phyloP scores from a whole-genome alignment of 352 stramenopile species.

The Globisporangium rhizosaccharum region DNA sequence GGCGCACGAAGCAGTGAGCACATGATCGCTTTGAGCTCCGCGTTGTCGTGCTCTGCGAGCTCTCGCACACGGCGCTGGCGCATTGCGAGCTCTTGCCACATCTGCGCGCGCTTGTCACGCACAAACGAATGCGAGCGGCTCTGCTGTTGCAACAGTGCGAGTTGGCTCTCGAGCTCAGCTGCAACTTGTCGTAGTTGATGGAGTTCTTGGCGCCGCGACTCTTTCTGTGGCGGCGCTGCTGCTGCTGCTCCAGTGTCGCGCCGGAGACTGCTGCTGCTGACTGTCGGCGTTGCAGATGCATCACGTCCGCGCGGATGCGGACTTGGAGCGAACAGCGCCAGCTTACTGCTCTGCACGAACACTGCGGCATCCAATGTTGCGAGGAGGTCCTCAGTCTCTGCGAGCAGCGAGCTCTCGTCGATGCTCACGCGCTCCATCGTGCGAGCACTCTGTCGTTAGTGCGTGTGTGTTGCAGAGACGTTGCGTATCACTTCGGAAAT shows the following conservation, averaged over 20 bases:
- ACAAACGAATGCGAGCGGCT: not conserved
- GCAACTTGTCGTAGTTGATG: conserved; percentile 1
- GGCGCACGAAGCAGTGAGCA: not conserved
- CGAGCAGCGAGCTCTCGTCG: conserved; percentile 13
- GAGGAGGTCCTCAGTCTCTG: conserved; percentile 9
- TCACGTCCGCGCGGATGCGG: too few relatives aligned
- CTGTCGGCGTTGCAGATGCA: too few relatives aligned
- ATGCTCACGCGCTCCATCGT: not conserved
- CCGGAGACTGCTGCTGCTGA: not conserved
- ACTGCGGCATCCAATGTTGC: conserved; percentile 3
- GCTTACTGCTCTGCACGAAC: not conserved
- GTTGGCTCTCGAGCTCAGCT: conserved; percentile 1
- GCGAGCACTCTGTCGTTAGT: not conserved
- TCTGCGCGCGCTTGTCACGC: conserved; percentile 5
- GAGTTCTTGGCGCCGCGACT: conserved; percentile 2
- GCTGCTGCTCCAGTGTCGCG: not conserved
- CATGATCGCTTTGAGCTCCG: conserved; percentile 5
- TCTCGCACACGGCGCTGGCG: conserved; percentile 2
- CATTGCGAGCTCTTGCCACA: conserved; percentile 8
- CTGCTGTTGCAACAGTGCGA: conserved; percentile 4
- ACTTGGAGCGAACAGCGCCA: too few relatives aligned
- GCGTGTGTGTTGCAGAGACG: not conserved
- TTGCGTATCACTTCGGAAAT: not conserved
- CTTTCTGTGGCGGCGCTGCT: not conserved
- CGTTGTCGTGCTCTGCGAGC: conserved; percentile 5